Evolutionary conservation across 768 basidiomycete genomes (phyloP), one percentile per base, ranked within the genome.

Genomic region (Pulveroboletus sp.): DNA sequence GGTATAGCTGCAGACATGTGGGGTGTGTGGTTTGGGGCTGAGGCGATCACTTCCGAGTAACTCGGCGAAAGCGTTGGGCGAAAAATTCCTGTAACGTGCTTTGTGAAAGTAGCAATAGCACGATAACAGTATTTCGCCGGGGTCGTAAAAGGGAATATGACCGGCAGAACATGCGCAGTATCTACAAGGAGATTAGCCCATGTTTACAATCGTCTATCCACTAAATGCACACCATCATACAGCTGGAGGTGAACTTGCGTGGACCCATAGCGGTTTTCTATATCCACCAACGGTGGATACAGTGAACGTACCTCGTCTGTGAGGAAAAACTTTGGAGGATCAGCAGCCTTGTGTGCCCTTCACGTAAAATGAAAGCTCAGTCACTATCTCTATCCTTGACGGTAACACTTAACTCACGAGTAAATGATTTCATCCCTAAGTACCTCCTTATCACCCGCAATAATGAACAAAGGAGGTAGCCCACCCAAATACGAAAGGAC

Each of bases 211-310:
- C 50, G 8, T 40, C 21, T 14, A 12, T 60, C 65, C 10, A 62
- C 51, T 41, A 49, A 58, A 39, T 39, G 35, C 50, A 26, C 26
- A 78, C 90, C 92, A 62, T 97, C 93, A 62, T 93, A 96, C 1
- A 96, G 82, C 66, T 97, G 93, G 10, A 97, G 73, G 70, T 97
- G 93, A 15, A 95, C 92, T 49, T 84, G 76, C 1, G 93, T 93
- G 2, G 87, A 74, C n/a, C 67, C 63, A 56, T 70, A 69, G 10
- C 73, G 73, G 14, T 67, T 58, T 60, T 82, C 83, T 52, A 86
- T 82, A 10, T 73, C 78, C 8, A 72, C 61, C 21, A 87, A 63
- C 6, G 71, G 57, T 17, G 86, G 82, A 57, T 87, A 89, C 39
- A 89, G 54, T 24, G 60, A 63, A 33, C 73, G 74, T 1, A 69